Evolutionary conservation across 495 filamentous ascomycete species (phyloP).

Genomic region (Aspergillus campestris): DNA sequence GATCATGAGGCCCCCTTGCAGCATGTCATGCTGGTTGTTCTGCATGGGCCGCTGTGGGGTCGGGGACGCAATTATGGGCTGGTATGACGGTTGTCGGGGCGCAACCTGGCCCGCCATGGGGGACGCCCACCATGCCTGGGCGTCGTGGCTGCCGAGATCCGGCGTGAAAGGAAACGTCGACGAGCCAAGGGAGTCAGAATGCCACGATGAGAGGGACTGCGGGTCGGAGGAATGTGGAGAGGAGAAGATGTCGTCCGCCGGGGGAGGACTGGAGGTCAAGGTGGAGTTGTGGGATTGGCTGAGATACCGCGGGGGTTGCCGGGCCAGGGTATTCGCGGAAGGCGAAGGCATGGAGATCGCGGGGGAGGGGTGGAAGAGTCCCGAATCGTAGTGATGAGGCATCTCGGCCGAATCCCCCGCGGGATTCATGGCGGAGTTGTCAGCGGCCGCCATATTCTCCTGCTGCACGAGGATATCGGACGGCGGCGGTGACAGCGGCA

Average conservation of each 20-base stretch:
- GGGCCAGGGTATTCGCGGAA: constrained; percentile 18
- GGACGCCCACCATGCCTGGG: constrained; percentile 34
- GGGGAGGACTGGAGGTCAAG: constrained; percentile 34
- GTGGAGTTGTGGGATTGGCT: constrained; percentile 24
- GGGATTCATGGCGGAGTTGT: constrained; percentile 14
- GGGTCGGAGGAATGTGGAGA: constrained; percentile 38
- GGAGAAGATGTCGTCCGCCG: constrained; percentile 37
- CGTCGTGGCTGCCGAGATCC: constrained; percentile 31
- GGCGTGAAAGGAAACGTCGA: constrained; percentile 33
- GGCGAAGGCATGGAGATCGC: constrained; percentile 34
- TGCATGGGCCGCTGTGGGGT: constrained; percentile 25
- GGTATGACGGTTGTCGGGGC: constrained; percentile 32
- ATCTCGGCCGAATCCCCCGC: constrained; percentile 26
- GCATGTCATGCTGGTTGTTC: constrained; percentile 28
- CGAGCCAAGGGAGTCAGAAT: constrained; percentile 33
- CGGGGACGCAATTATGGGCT: constrained; percentile 26
- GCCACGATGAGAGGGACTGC: constrained; percentile 38
- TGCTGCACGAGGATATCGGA: constrained; percentile 37
- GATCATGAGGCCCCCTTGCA: constrained; percentile 41
- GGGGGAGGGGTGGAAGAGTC: constrained; percentile 29
- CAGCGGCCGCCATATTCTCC: constrained; percentile 24
- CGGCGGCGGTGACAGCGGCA: constrained; percentile 38
- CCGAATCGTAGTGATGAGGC: constrained; percentile 27
- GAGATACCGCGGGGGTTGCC: constrained; percentile 32
- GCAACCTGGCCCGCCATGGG: constrained; percentile 30